Percentiles rank a stretch among this genome's conserved stretches.
Conservation (phyloP, 1,284 basidiomycete genomes). For the Papiliotrema terrestris region DNA sequence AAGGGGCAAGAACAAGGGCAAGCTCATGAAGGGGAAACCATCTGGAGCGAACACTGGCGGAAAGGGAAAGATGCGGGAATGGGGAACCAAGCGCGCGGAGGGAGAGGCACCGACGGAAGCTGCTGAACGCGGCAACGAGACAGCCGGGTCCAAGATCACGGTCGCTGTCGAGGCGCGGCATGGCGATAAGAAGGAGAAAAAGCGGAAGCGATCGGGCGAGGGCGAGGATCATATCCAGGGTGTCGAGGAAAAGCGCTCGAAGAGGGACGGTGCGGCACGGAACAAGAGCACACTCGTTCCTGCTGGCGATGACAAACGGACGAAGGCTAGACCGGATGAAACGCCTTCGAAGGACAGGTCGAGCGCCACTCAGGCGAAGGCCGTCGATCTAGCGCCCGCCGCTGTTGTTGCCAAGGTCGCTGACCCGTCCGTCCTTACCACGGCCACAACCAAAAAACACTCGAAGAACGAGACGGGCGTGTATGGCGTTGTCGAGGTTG, state of each 20-base stretch:
- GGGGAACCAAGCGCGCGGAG: not conserved
- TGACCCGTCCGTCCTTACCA: slow-evolving; percentile 8
- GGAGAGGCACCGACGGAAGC: not conserved
- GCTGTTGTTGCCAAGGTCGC: slow-evolving; percentile 5
- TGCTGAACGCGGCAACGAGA: not conserved
- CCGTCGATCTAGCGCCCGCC: not conserved
- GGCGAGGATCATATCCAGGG: not conserved
- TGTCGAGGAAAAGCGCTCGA: not conserved
- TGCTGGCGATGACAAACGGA: not conserved
- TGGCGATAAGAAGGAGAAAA: slow-evolving; percentile 6
- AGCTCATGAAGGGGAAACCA: slow-evolving; percentile 12
- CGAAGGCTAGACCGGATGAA: not conserved
- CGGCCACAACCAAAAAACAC: not conserved
- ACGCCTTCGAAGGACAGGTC: not conserved
- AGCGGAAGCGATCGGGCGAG: not conserved
- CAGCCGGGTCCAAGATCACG: not conserved
- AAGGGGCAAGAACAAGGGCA: slow-evolving; percentile 28
- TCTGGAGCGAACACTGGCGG: not conserved
- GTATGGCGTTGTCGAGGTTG: slow-evolving; percentile 14
- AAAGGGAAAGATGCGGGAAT: slow-evolving; percentile 3
- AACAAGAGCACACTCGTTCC: not conserved
- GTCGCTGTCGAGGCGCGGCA: not conserved
- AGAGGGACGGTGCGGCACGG: slow-evolving; percentile 7
- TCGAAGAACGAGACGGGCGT: slow-evolving; percentile 10
- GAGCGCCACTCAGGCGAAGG: not conserved